Evolutionary conservation across 228 moss, liverwort and hornwort species (phyloP).

Genomic region (Sphagnum fallax): DNA sequence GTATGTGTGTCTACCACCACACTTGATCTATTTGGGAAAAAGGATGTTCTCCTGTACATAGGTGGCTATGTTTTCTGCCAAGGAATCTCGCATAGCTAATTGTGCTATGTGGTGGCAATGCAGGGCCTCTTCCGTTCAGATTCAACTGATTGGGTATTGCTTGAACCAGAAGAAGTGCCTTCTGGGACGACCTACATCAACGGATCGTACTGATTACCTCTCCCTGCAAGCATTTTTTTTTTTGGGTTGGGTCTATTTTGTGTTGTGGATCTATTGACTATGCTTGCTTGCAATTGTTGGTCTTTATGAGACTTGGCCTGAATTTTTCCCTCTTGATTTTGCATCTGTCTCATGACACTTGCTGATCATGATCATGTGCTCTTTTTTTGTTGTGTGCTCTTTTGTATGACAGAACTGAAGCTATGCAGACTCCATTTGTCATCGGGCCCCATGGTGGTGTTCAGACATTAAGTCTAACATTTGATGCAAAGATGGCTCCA

Average conservation of each 20-base stretch:
- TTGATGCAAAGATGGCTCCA: slow-evolving; percentile 58
- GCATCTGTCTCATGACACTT: neutral
- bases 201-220: slow-evolving; percentile 42
- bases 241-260: neutral
- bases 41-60: neutral
- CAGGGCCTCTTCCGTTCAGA: slow-evolving; percentile 83
- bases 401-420: slow-evolving; percentile 47
- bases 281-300: neutral
- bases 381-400: neutral
- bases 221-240: neutral
- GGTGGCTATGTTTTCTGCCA: neutral
- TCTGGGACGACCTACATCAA: slow-evolving; percentile 56
- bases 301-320: neutral
- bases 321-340: neutral
- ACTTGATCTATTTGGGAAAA: neutral
- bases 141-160: slow-evolving; percentile 75
- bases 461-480: slow-evolving; percentile 44
- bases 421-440: slow-evolving; percentile 73
- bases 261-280: neutral
- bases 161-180: slow-evolving; percentile 60
- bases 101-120: slow-evolving; percentile 7
- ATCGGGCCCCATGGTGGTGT: slow-evolving; percentile 33
- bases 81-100: neutral
- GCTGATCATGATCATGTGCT: neutral
- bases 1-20: slow-evolving; percentile 8